These are phyloP conservation scores for Chlorella variabilis DNA, from an alignment of 163 green algal genomes.

Conservation along the genomic window DNA sequence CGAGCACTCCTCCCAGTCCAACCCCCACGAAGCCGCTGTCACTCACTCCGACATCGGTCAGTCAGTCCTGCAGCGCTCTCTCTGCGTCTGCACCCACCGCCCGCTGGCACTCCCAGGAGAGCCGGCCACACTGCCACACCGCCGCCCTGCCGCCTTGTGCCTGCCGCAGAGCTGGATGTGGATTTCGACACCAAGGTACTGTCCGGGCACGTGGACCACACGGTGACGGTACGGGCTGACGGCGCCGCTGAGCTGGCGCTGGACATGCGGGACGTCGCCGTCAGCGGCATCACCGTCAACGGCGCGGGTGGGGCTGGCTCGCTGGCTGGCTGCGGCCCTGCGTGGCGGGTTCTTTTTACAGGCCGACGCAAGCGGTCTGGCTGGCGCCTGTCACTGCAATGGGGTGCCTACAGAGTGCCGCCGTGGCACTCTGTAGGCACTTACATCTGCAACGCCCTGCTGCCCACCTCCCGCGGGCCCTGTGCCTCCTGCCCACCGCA, in stretches of 20 bases:
- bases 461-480: background rate
- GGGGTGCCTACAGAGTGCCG: too few relatives aligned
- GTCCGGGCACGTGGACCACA: conserved; percentile 57
- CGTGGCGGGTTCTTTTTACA: too few relatives aligned
- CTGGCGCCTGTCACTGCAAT: too few relatives aligned
- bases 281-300: conserved; percentile 49
- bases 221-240: conserved; percentile 11
- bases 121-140: too few relatives aligned
- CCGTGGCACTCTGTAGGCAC: too few relatives aligned
- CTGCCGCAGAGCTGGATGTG: conserved; percentile 65
- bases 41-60: conserved; percentile 65
- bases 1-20: conserved; percentile 62
- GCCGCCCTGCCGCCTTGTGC: too few relatives aligned
- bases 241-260: conserved; percentile 55
- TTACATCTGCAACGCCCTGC: too few relatives aligned
- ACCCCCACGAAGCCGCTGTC: conserved; percentile 48
- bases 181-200: conserved; percentile 70
- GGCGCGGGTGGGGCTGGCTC: background rate
- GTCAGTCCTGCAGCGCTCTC: background rate
- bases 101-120: background rate
- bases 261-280: conserved; percentile 68
- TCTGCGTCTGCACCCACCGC: background rate
- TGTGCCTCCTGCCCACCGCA: too few relatives aligned
- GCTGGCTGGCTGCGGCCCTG: too few relatives aligned
- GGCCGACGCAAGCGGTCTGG: too few relatives aligned